A percentile compares a stretch with the other conserved stretches of the same genome.
These are phyloP conservation scores for Tetracentron sinense DNA, from an alignment of 164 flowering plant species.

Conservation along the genomic window DNA sequence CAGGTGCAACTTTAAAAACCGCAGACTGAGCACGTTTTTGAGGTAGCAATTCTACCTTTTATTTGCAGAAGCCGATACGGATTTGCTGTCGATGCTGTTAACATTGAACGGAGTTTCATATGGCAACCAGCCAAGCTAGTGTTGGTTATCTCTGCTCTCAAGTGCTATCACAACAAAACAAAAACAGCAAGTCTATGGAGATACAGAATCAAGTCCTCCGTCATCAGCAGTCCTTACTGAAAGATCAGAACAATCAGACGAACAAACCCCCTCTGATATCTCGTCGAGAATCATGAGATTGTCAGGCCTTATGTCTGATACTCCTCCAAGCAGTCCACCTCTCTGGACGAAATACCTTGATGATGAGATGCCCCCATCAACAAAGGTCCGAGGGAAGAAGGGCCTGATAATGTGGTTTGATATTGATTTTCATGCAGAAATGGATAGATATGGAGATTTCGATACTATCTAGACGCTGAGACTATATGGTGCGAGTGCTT, in stretches of 20 bases:
- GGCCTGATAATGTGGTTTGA: constrained; percentile 58
- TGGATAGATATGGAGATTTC: constrained; percentile 90
- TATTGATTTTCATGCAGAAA: constrained; percentile 58
- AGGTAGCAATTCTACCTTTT: constrained; percentile 55
- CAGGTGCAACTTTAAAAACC: constrained; percentile 92
- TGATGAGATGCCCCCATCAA: constrained; percentile 20
- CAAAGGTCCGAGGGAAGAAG: constrained; percentile 30
- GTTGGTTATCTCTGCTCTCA: constrained; percentile 79
- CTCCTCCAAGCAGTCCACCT: constrained; percentile 74
- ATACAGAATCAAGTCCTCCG: constrained; percentile 26
- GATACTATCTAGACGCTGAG: constrained; percentile 85
- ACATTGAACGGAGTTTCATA: constrained; percentile 74
- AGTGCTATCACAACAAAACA: constrained; percentile 48
- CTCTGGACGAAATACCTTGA: constrained; percentile 13
- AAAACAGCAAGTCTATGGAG: constrained; percentile 19
- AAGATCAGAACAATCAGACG: constrained; percentile 20
- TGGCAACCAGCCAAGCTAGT: constrained; percentile 84
- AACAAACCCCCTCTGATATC: constrained; percentile 29
- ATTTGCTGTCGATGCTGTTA: constrained; percentile 90
- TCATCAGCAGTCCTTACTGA: constrained; percentile 20
- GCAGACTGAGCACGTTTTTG: constrained; percentile 77
- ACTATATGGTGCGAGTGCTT: constrained; percentile 45
- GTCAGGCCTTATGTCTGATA: constrained; percentile 83
- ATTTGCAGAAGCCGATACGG: constrained; percentile 74
- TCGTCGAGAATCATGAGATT: constrained; percentile 57